Evolutionary conservation across 2,329 filamentous ascomycete species (phyloP), one percentile per base, ranked within the genome.

Genomic region (Madurella mycetomatis): DNA sequence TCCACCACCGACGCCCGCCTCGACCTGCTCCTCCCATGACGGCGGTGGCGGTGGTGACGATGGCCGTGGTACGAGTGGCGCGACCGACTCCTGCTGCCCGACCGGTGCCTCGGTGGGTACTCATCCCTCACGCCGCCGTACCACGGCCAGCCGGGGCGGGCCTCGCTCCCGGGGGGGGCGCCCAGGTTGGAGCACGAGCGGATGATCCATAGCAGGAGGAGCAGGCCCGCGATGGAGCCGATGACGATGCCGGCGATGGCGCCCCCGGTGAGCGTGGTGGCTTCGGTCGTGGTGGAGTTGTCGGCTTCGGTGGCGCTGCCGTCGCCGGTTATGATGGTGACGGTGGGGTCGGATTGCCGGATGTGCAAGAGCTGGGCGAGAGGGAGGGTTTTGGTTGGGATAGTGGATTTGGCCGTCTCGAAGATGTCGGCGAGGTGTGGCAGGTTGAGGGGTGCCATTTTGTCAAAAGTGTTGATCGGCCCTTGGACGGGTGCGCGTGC

Each of bases 231-330:
- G 49, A 79, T 68, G 19, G 74, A 75, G 17, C 76, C 76, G 57
- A 79, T 72, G 45, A 79, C 74, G 55, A 79, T 79, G 44, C 76
- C 77, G 0, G 76, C 76, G 47, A 80, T 79, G 45, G 75, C 76
- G 44, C 77, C 77, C 47, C 74, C 76, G 41, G 67, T 72, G 12
- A 80, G 68, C n/a, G 55, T 64, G 13, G 60, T 56, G 40, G 57
- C 55, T 44, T 57, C 61, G 46, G 57, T 44, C 37, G 47, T 47
- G 54, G 45, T 16, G 45, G 49, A 30, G 53, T 44, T 40, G 37
- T 39, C 30, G 17, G 19, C 31, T 9, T n/a, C 12, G 17, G 31
- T 30, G 25, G 15, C 19, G 18, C 40, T 5, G 34, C 42, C 46
- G 37, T 48, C 49, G 16, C 34, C 25, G 9, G 51, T 47, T 25